A percentile compares a stretch with the other conserved stretches of the same genome.
phyloP scores from a whole-genome alignment of 495 filamentous ascomycete genomes.

The Podospora pseudopauciseta region DNA sequence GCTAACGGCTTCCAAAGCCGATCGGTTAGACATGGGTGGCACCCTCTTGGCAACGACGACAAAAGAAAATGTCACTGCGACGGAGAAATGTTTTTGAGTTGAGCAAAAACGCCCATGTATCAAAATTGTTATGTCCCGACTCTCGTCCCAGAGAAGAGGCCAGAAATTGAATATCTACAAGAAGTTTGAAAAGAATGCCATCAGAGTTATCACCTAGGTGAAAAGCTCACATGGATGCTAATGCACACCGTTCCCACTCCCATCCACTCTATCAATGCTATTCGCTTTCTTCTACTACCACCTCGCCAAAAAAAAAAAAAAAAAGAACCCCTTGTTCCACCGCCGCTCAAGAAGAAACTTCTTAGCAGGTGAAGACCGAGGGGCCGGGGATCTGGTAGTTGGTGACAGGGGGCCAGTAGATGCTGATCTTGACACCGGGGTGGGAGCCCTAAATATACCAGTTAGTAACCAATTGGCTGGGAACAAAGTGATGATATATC shows the following conservation, averaged over 20 bases:
- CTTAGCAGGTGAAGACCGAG: constrained; percentile 32
- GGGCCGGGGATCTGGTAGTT: constrained; percentile 41
- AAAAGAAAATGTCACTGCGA: not conserved
- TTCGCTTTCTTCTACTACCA: not conserved
- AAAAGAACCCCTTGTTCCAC: not conserved
- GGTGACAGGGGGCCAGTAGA: constrained; percentile 42
- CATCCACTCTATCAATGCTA: not conserved
- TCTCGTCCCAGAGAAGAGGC: not conserved
- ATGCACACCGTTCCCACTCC: not conserved
- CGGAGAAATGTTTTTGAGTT: not conserved
- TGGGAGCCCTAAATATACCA: constrained; percentile 26
- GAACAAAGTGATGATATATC: not conserved
- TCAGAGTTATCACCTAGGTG: not conserved
- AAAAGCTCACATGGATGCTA: not conserved
- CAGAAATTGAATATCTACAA: not conserved
- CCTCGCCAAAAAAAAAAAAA: not conserved
- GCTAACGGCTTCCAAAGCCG: not conserved
- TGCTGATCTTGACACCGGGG: constrained; percentile 47
- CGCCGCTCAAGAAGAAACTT: not conserved
- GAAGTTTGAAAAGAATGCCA: not conserved
- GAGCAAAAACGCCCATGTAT: not conserved
- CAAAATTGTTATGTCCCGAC: not conserved
- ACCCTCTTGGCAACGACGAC: not conserved
- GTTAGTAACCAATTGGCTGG: not conserved
- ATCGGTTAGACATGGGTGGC: not conserved